Evolutionary conservation across 176 grass and related monocot species (phyloP).

Genomic region (Oryza glaberrima): DNA sequence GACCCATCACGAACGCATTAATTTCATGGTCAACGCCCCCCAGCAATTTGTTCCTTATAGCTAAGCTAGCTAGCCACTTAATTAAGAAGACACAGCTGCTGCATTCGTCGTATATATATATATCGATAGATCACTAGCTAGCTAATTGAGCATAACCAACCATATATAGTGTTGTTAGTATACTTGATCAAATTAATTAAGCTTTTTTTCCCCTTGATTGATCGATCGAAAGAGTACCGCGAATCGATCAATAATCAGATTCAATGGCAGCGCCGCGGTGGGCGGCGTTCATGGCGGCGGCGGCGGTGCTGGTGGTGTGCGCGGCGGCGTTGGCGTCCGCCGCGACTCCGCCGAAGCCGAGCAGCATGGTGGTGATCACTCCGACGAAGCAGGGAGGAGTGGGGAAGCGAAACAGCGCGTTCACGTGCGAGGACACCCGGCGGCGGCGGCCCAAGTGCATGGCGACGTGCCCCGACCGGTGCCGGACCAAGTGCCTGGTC

Average conservation of each 20-base stretch:
- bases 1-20: not conserved
- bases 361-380: constrained; percentile 2
- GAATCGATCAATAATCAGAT: too few relatives aligned
- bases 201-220: too few relatives aligned
- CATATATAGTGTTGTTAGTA: too few relatives aligned
- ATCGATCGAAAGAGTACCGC: too few relatives aligned
- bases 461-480: constrained; percentile 39
- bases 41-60: not conserved
- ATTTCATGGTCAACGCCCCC: not conserved
- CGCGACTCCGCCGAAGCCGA: not conserved
- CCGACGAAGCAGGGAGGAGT: not conserved
- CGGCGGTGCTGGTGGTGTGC: not conserved
- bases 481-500: constrained; percentile 58
- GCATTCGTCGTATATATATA: too few relatives aligned
- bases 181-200: too few relatives aligned
- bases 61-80: not conserved
- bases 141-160: too few relatives aligned
- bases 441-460: not conserved
- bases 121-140: too few relatives aligned
- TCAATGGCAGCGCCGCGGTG: constrained; percentile 45
- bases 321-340: not conserved
- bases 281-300: not conserved
- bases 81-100: not conserved
- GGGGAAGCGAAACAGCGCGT: constrained; percentile 33
- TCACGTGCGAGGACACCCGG: constrained; percentile 32